Conservation (phyloP, 2,329 filamentous ascomycete genomes). For the Claviceps cyperi region DNA sequence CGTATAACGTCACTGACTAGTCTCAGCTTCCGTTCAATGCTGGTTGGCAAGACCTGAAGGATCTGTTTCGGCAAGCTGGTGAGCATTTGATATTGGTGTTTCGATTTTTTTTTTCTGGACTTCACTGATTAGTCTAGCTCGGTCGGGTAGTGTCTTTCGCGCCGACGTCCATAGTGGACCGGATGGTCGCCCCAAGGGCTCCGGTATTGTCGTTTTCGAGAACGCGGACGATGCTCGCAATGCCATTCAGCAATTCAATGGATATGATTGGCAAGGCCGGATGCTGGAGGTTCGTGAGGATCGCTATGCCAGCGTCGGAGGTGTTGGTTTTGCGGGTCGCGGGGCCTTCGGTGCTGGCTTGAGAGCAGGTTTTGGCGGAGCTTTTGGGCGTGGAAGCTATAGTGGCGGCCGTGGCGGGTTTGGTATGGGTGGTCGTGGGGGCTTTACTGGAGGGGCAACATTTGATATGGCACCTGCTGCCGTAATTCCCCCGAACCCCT, state of each 20-base stretch:
- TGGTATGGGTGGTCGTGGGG: constrained; percentile 25
- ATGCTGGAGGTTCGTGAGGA: constrained; percentile 91
- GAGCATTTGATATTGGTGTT: constrained; percentile 27
- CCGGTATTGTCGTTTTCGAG: constrained; percentile 94
- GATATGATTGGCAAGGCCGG: constrained; percentile 96
- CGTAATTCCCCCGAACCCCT: constrained; percentile 60
- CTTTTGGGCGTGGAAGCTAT: constrained; percentile 36
- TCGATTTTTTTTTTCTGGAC: not conserved
- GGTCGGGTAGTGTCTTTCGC: constrained; percentile 70
- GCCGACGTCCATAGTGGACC: constrained; percentile 89
- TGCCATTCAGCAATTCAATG: constrained; percentile 94
- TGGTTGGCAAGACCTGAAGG: constrained; percentile 98
- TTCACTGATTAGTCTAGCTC: constrained; percentile 19
- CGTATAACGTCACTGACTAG: constrained; percentile 5
- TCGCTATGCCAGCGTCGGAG: constrained; percentile 62
- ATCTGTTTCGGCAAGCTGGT: constrained; percentile 97
- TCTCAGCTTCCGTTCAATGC: constrained; percentile 85
- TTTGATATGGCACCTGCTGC: constrained; percentile 35
- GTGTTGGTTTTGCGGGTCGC: constrained; percentile 39
- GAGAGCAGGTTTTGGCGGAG: constrained; percentile 44
- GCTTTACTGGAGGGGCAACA: constrained; percentile 28
- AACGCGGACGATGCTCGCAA: constrained; percentile 87
- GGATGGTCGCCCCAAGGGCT: constrained; percentile 88
- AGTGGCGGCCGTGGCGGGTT: constrained; percentile 29
- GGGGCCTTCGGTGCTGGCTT: constrained; percentile 46